Conservation (phyloP, 306 rosid species). For the Citrullus colocynthis region DNA sequence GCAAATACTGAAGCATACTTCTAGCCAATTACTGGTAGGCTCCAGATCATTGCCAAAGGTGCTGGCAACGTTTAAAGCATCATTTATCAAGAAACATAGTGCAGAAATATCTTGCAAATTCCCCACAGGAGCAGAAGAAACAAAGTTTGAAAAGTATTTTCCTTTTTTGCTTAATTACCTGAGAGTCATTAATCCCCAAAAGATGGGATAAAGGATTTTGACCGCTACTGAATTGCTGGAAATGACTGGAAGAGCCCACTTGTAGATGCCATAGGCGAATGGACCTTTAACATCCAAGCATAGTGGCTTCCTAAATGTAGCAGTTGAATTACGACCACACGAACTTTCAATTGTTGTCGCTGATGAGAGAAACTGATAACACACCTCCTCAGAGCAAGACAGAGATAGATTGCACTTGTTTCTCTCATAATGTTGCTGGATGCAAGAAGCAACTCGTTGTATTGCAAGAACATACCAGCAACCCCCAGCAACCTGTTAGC, state of each 20-base stretch:
- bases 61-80: conserved; percentile 35
- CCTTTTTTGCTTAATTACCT: conserved; percentile 27
- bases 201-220: conserved; percentile 92
- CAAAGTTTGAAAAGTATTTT: background rate
- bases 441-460: conserved; percentile 87
- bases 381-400: conserved; percentile 70
- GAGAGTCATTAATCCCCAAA: conserved; percentile 98
- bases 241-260: conserved; percentile 96
- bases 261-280: conserved; percentile 76
- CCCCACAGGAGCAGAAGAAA: background rate
- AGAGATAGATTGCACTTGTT: conserved; percentile 54
- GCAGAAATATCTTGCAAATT: background rate
- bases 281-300: conserved; percentile 75
- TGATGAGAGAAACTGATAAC: conserved; percentile 42
- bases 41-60: conserved; percentile 98
- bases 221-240: conserved; percentile 80
- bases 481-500: conserved; percentile 85
- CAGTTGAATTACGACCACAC: conserved; percentile 51
- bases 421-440: conserved; percentile 59
- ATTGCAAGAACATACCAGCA: conserved; percentile 99
- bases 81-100: background rate
- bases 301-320: conserved; percentile 35
- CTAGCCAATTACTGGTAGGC: conserved; percentile 92
- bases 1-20: conserved; percentile 88
- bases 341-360: conserved; percentile 17